These are phyloP conservation scores for Pistacia integerrima DNA, from an alignment of 345 rosid genomes.

Conservation along the genomic window DNA sequence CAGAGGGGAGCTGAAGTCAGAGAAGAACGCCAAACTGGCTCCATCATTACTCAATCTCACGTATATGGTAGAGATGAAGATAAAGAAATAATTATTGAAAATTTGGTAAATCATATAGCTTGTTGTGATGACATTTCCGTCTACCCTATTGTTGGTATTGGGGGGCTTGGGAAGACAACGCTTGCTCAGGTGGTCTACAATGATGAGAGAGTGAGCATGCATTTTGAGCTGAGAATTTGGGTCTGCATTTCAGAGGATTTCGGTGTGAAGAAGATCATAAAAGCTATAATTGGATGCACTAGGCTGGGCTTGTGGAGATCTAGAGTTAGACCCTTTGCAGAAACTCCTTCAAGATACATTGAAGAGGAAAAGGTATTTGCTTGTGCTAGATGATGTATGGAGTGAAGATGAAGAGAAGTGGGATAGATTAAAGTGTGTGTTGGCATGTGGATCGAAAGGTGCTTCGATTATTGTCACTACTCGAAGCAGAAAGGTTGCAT, in stretches of 20 bases:
- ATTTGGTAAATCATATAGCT: too few species aligned
- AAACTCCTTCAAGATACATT: not conserved
- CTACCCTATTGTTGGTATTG: not conserved
- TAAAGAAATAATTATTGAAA: too few species aligned
- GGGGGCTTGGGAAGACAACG: constrained; percentile 13
- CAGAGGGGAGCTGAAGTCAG: too few species aligned
- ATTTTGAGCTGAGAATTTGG: constrained; percentile 6
- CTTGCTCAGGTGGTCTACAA: constrained; percentile 1
- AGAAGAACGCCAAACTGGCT: too few species aligned
- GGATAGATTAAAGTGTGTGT: not conserved
- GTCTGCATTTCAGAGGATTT: constrained; percentile 1
- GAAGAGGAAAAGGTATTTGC: not conserved
- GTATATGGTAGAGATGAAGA: too few species aligned
- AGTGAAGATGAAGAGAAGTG: constrained; percentile 3
- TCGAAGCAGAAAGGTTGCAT: not conserved
- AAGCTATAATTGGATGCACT: too few species aligned
- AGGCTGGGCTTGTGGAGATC: not conserved
- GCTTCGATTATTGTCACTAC: not conserved
- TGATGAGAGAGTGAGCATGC: not conserved
- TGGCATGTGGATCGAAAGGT: not conserved
- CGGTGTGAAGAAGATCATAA: not conserved
- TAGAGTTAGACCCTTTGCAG: constrained; percentile 12
- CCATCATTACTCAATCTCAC: too few species aligned
- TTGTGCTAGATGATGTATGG: not conserved
- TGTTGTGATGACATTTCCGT: not conserved